Evolutionary conservation across 2,329 filamentous ascomycete species (phyloP), one percentile per base, ranked within the genome.

Genomic region (Epichloe elymi): DNA sequence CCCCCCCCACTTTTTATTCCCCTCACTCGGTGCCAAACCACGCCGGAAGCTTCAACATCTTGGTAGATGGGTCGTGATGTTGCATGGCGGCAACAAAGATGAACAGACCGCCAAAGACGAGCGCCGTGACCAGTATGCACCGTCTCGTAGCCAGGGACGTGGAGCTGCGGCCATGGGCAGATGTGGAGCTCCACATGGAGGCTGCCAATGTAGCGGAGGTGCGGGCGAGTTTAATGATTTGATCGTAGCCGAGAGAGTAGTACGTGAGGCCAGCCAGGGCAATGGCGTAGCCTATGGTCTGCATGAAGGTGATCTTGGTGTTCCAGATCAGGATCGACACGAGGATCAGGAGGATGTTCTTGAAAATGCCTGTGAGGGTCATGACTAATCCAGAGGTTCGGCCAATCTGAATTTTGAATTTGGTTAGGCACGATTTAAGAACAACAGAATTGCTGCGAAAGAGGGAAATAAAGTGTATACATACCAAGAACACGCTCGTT

Each of bases 381-480:
- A 94, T 85, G 60, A 90, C 86, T 48, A 94, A 79, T 51, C 85
- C 86, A 2, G 88, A 94, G 7, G 88, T 94, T 70, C 87, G 89
- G 65, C 88, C 87, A 61, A 94, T 94, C 86, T 91, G 49, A 26
- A 17, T 39, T 23, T 6, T 3, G 41, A 44, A 26, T 45, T 59
- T 54, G 61, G 53, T 37, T 14, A 43, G 8, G 17, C n/a, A 17
- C 40, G 30, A n/a, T 14, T 33, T 2, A 42, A 42, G 6, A 23
- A 42, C 17, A 3, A 7, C 3, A 19, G 17, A 14, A 6, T 35
- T 40, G 49, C 43, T 51, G 47, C 23, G 15, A 40, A 20, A 20
- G 4, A 41, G 8, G n/a, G 17, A 10, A 4, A 19, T 5, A 5
- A 14, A 10, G 8, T 4, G 19, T 19, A 33, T 41, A 72, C 83